These are phyloP conservation scores for Neurospora sp. DNA, from an alignment of 495 filamentous ascomycete genomes.

Conservation along the genomic window DNA sequence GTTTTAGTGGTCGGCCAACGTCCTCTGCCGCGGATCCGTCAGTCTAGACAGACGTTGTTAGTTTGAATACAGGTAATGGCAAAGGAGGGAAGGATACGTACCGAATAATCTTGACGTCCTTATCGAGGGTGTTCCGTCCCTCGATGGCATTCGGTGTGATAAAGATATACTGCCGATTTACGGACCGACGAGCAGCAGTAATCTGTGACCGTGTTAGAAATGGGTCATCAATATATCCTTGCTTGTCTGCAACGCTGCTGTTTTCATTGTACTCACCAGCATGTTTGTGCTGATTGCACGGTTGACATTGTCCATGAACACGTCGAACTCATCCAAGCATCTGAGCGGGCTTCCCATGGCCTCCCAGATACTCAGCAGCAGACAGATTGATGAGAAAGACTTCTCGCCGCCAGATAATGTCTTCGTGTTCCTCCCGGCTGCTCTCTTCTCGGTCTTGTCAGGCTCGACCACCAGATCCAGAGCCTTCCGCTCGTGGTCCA, in stretches of 20 bases:
- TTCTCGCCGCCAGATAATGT: constrained; percentile 95
- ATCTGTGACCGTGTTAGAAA: constrained; percentile 42
- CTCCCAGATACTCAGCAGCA: constrained; percentile 89
- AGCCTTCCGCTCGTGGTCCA: constrained; percentile 62
- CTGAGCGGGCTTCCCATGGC: constrained; percentile 93
- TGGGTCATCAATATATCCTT: not conserved
- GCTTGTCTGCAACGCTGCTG: not conserved
- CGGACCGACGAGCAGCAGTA: constrained; percentile 67
- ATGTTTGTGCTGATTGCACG: constrained; percentile 86
- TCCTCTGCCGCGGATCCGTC: constrained; percentile 48
- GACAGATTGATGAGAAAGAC: constrained; percentile 91
- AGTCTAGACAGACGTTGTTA: constrained; percentile 30
- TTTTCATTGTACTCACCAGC: constrained; percentile 53
- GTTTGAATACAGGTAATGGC: not conserved
- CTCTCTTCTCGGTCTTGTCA: constrained; percentile 58
- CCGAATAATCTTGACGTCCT: constrained; percentile 80
- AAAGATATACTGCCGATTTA: constrained; percentile 88
- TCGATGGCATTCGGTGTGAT: constrained; percentile 90
- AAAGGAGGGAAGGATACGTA: constrained; percentile 29
- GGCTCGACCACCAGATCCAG: constrained; percentile 76
- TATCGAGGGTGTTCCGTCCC: constrained; percentile 51
- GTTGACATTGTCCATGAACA: constrained; percentile 98
- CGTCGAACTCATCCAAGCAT: constrained; percentile 97
- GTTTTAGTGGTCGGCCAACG: constrained; percentile 26
- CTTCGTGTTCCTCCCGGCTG: constrained; percentile 67